These are phyloP conservation scores for Geranium rotundifolium DNA, from an alignment of 345 rosid genomes.

Conservation along the genomic window DNA sequence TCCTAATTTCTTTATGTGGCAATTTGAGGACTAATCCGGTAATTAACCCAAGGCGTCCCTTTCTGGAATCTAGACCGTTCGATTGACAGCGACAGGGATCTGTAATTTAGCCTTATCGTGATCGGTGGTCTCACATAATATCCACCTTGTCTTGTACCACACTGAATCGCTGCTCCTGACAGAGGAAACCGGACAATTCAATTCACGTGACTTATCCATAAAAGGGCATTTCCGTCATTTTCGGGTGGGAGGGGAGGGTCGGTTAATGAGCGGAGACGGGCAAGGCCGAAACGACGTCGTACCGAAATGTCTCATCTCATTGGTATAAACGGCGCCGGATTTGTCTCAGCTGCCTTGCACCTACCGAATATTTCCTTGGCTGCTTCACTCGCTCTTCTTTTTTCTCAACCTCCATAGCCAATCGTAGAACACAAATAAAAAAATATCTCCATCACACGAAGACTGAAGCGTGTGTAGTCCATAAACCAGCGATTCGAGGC, in stretches of 20 bases:
- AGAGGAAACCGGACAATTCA: too few relatives aligned
- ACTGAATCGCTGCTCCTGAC: too few relatives aligned
- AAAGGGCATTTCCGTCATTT: not conserved
- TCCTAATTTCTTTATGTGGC: not conserved
- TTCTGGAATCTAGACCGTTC: not conserved
- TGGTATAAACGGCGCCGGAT: conserved; percentile 1
- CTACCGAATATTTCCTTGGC: conserved; percentile 7
- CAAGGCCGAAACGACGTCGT: conserved; percentile 13
- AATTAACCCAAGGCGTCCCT: not conserved
- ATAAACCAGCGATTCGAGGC: not conserved
- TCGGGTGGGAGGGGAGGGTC: not conserved
- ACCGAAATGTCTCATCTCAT: not conserved
- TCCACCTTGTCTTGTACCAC: too few relatives aligned
- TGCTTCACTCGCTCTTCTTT: conserved; percentile 6
- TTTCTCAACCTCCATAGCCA: conserved; percentile 2
- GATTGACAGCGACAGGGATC: conserved; percentile 2
- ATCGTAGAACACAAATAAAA: not conserved
- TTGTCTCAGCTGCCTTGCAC: conserved; percentile 10
- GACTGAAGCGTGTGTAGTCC: not conserved
- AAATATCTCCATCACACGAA: conserved; percentile 4
- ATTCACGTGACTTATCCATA: too few relatives aligned
- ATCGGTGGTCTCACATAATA: too few relatives aligned
- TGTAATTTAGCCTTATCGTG: too few relatives aligned
- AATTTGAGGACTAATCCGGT: not conserved
- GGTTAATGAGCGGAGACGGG: conserved; percentile 1